phyloP scores from a whole-genome alignment of 176 grass and related monocot species.

The Aegilops umbellulata region DNA sequence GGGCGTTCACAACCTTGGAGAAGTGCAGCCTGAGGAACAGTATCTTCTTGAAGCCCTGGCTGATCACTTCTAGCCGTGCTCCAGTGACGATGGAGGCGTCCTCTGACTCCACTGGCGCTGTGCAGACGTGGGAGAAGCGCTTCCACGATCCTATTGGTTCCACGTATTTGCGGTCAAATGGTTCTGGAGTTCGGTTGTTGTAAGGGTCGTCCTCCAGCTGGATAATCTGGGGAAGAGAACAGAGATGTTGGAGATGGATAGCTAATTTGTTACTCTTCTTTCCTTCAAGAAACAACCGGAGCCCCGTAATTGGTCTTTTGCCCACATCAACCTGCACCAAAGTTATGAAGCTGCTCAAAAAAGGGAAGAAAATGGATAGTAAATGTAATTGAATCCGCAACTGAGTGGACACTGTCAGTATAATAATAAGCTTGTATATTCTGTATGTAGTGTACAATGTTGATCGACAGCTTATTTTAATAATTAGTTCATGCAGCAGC shows the following conservation, averaged over 20 bases:
- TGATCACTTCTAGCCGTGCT: slow-evolving; percentile 66
- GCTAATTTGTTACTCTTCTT: slow-evolving; percentile 92
- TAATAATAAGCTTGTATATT: not conserved
- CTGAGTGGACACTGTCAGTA: not conserved
- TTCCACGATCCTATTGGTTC: slow-evolving; percentile 86
- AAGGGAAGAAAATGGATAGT: not conserved
- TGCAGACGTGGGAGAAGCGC: slow-evolving; percentile 89
- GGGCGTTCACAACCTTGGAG: slow-evolving; percentile 52
- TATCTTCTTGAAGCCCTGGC: slow-evolving; percentile 83
- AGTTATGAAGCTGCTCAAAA: slow-evolving; percentile 5
- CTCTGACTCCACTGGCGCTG: slow-evolving; percentile 77
- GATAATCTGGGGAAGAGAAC: slow-evolving; percentile 84
- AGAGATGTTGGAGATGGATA: slow-evolving; percentile 92
- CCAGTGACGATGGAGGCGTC: slow-evolving; percentile 73
- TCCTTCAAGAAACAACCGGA: slow-evolving; percentile 87
- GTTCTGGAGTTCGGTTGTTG: slow-evolving; percentile 40
- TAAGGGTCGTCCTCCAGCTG: slow-evolving; percentile 62
- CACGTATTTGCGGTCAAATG: slow-evolving; percentile 66
- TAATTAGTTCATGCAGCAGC: not conserved
- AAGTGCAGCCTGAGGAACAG: slow-evolving; percentile 82
- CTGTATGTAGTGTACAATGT: not conserved
- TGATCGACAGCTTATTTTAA: not conserved
- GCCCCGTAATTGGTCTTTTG: slow-evolving; percentile 76
- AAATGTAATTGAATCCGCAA: not conserved
- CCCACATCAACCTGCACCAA: slow-evolving; percentile 79